Conservation (phyloP, 352 stramenopile species). For the Blastocystis sp. region DNA sequence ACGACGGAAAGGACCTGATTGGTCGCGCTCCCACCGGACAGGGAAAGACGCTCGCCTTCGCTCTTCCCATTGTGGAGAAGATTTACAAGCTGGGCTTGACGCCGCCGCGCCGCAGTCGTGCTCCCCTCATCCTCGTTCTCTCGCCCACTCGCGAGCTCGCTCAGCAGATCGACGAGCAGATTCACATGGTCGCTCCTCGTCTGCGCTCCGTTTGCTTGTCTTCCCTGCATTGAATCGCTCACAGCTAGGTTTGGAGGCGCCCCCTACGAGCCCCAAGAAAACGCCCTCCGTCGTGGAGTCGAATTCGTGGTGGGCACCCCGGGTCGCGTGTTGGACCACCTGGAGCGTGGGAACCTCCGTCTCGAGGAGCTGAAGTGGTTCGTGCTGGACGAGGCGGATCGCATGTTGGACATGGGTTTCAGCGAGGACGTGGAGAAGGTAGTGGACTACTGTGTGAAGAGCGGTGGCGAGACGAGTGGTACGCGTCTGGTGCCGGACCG, state of each 20-base stretch:
- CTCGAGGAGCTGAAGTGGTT: constrained; percentile 87
- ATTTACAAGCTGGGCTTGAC: constrained; percentile 77
- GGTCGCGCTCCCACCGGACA: constrained; percentile 93
- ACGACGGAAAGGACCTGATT: constrained; percentile 93
- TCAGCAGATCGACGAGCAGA: constrained; percentile 89
- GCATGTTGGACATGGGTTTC: constrained; percentile 94
- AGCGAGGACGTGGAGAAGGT: constrained; percentile 92
- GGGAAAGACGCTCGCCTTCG: constrained; percentile 98
- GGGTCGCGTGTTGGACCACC: constrained; percentile 89
- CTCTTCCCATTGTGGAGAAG: constrained; percentile 90
- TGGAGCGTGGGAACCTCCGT: constrained; percentile 86
- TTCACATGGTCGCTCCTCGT: constrained; percentile 50
- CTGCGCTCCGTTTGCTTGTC: constrained; percentile 54
- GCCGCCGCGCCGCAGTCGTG: constrained; percentile 75
- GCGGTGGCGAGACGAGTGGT: constrained; percentile 26
- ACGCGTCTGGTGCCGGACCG: constrained; percentile 76
- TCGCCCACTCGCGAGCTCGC: constrained; percentile 95
- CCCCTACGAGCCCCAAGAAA: constrained; percentile 87
- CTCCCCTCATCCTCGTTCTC: constrained; percentile 91
- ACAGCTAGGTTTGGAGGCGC: constrained; percentile 83
- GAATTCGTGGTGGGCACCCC: constrained; percentile 91
- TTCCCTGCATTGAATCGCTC: neutral
- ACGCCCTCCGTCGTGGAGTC: constrained; percentile 84
- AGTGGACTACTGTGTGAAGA: constrained; percentile 82
- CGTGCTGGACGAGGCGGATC: constrained; percentile 91